Base-by-base conservation (phyloP, 176 grass and related monocot species). In the Pharus latifolius region DNA sequence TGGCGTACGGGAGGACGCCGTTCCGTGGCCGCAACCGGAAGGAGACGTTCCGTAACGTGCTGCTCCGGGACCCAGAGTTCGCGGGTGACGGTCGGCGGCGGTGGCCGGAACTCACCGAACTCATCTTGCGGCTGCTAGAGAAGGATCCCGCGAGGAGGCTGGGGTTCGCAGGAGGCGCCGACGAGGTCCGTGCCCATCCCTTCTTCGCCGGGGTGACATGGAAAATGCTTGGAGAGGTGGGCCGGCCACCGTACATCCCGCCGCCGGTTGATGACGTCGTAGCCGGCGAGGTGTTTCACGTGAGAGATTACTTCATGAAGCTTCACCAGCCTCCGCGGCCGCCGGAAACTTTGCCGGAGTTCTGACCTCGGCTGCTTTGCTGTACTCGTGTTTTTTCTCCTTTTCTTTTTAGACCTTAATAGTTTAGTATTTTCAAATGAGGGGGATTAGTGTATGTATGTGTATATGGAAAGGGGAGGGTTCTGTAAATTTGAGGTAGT, bases 1-100 rank as follows among this genome's bases (percentile, higher is more conserved):
- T 86, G 83, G 70, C 76, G 1, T 86, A 80, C 26, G 83, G 83
- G 11, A 53, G 73, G 19, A 81, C 83, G 29, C 83, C 83, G 12
- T 86, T 86, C 94, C 72, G 82, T 6, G 94, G 94, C 2, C 81
- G 81, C 18, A 80, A 35, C 75, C 47, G 94, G 57, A 90, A 74
- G 66, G 94, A 98, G 77, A 98, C 94, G 55, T 93, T 97, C 81
- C 89, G 75, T 60, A 97, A 97, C 79, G 89, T 97, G 49, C 73
- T 97, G 55, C 70, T 83, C 33, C 80, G 80, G 20, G 74, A 87
- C 35, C 94, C 89, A 0, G 78, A 85, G 78, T 92, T 92, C 65
- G 16, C 82, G 3, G 75, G 74, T 0, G 54, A 84, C 20, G 62
- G 70, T 3, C 69, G 44, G 22, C 56, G 76, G 32, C 71, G 86